Conservation (phyloP, 352 stramenopile species). For the Pythium folliculosum region DNA sequence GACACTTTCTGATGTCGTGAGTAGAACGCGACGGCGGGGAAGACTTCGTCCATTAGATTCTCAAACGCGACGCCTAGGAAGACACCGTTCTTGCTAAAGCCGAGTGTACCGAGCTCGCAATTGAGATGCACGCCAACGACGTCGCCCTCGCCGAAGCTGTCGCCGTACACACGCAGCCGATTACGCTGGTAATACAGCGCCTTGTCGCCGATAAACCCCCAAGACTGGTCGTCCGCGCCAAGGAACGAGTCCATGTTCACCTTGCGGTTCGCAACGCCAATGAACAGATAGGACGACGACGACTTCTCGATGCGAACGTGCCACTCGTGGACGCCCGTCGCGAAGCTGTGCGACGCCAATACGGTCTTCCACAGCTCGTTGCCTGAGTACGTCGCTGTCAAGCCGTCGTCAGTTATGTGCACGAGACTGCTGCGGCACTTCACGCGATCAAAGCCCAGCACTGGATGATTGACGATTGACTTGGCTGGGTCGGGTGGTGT, state of each 20-base stretch:
- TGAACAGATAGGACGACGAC: conserved; percentile 96
- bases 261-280: conserved; percentile 93
- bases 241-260: conserved; percentile 96
- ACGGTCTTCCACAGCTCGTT: conserved; percentile 92
- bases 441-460: conserved; percentile 56
- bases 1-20: conserved; percentile 86
- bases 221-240: conserved; percentile 96
- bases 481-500: background rate
- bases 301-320: conserved; percentile 93
- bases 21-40: conserved; percentile 92
- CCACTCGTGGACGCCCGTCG: conserved; percentile 82
- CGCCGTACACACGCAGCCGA: conserved; percentile 90
- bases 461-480: background rate
- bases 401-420: conserved; percentile 62
- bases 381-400: conserved; percentile 65
- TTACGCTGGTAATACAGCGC: conserved; percentile 98
- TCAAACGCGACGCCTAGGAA: conserved; percentile 89
- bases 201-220: conserved; percentile 98
- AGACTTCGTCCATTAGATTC: conserved; percentile 90
- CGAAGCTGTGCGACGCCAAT: conserved; percentile 65
- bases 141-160: conserved; percentile 86
- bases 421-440: conserved; percentile 65
- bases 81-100: conserved; percentile 90
- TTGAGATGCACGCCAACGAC: conserved; percentile 82
- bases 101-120: conserved; percentile 82